These are phyloP conservation scores for Wickerhamomyces mucosus DNA, from an alignment of 805 yeast species.

Conservation along the genomic window DNA sequence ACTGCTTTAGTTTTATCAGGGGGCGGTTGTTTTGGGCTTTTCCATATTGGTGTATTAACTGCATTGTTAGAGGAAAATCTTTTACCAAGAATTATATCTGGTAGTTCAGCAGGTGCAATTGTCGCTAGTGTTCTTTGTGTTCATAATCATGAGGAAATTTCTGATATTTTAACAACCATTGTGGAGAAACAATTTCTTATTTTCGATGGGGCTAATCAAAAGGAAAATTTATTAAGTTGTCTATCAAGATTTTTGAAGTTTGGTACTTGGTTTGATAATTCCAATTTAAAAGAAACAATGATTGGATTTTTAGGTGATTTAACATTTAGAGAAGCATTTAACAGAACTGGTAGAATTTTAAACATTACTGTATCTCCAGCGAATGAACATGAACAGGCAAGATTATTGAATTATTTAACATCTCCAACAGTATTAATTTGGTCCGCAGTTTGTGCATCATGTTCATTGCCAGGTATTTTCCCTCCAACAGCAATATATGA, in stretches of 20 bases:
- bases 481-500: constrained; percentile 81
- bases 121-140: constrained; percentile 84
- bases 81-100: constrained; percentile 82
- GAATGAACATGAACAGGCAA: constrained; percentile 82
- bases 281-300: constrained; percentile 65
- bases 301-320: constrained; percentile 73
- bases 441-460: constrained; percentile 90
- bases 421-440: constrained; percentile 76
- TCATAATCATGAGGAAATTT: constrained; percentile 63
- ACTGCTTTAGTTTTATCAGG: constrained; percentile 94
- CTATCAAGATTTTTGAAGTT: constrained; percentile 58
- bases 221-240: constrained; percentile 37
- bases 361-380: constrained; percentile 93
- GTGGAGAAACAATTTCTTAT: constrained; percentile 37
- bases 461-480: constrained; percentile 89
- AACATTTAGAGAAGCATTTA: constrained; percentile 90
- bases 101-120: constrained; percentile 94
- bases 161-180: constrained; percentile 40
- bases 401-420: constrained; percentile 68
- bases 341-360: constrained; percentile 86
- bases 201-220: constrained; percentile 32
- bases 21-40: constrained; percentile 88
- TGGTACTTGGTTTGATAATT: constrained; percentile 85
- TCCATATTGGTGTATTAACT: constrained; percentile 86
- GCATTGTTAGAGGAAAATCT: constrained; percentile 66